A percentile compares a stretch with the other conserved stretches of the same genome.
Evolutionary conservation across 331 rosid species (phyloP).

Genomic region (Quercus phellos): DNA sequence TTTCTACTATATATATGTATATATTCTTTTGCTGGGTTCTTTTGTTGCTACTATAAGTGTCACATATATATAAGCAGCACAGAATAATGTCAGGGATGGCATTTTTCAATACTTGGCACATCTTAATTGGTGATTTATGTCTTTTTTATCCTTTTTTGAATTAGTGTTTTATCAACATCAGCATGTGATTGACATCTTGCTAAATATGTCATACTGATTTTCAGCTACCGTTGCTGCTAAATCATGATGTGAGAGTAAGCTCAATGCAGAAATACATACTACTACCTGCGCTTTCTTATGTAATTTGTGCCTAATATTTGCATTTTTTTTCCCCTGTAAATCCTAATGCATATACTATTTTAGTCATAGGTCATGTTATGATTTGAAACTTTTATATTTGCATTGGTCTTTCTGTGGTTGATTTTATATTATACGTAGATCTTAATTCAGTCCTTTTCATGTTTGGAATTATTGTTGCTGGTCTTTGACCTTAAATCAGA

Average conservation of each 20-base stretch:
- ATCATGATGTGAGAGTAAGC: too few species aligned
- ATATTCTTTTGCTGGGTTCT: too few species aligned
- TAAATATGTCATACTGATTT: not conserved
- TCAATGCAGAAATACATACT: too few species aligned
- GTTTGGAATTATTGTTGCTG: conserved; percentile 20
- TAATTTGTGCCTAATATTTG: not conserved
- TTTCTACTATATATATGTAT: not conserved
- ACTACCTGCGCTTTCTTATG: not conserved
- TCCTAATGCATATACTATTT: not conserved
- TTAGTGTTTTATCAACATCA: not conserved
- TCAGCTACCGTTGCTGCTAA: not conserved
- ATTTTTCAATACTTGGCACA: not conserved
- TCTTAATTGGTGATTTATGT: not conserved
- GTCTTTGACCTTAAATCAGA: conserved; percentile 53
- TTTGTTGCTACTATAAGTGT: too few species aligned
- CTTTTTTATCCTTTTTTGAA: not conserved
- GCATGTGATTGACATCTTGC: not conserved
- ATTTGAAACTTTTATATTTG: not conserved
- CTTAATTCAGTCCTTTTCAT: not conserved
- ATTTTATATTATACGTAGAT: conserved; percentile 12
- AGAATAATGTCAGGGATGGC: not conserved
- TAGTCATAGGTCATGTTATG: not conserved
- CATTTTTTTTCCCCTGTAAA: not conserved
- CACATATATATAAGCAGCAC: not conserved
- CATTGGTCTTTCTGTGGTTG: conserved; percentile 10